These are phyloP conservation scores for Gnaphalium uliginosum DNA, from an alignment of 129 eudicot genomes.

Conservation along the genomic window DNA sequence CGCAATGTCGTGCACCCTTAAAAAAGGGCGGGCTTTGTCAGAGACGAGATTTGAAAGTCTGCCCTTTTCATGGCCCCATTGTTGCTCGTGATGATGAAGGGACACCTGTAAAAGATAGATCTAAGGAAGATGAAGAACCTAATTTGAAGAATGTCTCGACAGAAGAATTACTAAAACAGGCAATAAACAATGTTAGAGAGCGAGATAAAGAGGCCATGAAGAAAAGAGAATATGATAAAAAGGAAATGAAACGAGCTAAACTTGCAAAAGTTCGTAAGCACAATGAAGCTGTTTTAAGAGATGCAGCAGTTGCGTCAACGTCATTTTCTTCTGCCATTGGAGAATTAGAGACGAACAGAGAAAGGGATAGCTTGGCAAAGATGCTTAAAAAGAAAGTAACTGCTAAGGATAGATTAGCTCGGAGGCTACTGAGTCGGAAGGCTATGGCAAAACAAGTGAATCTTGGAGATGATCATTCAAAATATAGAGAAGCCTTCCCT, in stretches of 20 bases:
- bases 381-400: constrained; percentile 90
- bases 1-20: constrained; percentile 79
- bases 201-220: constrained; percentile 61
- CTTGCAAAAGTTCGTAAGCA: constrained; percentile 80
- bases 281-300: constrained; percentile 69
- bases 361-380: constrained; percentile 67
- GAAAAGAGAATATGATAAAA: constrained; percentile 52
- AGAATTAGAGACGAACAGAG: constrained; percentile 38
- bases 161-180: constrained; percentile 63
- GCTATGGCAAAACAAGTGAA: constrained; percentile 54
- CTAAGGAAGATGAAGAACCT: constrained; percentile 32
- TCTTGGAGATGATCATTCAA: constrained; percentile 58
- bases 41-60: constrained; percentile 69
- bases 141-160: constrained; percentile 31
- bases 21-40: constrained; percentile 75
- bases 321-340: constrained; percentile 62
- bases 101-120: constrained; percentile 38
- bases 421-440: constrained; percentile 59
- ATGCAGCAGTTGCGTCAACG: constrained; percentile 87
- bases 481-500: constrained; percentile 87
- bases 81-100: constrained; percentile 80
- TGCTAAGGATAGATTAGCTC: constrained; percentile 64
- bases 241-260: constrained; percentile 72
- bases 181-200: constrained; percentile 76
- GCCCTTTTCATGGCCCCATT: constrained; percentile 92